phyloP scores from a whole-genome alignment of 1,284 basidiomycete species.

The Fomitopsis pinicola region DNA sequence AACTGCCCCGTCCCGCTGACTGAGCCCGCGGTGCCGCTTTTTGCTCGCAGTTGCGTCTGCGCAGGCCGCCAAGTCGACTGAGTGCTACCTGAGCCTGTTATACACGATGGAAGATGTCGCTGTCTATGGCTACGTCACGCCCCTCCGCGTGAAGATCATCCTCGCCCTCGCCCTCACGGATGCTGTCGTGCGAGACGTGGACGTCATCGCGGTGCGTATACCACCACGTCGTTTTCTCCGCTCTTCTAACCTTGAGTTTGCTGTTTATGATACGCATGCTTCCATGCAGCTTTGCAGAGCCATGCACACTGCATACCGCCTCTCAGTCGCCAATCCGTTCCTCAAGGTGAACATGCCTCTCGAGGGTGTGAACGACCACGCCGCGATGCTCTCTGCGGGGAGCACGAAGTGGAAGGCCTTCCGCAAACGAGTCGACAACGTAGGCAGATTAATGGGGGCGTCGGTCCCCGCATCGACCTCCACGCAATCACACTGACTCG shows the following conservation, averaged over 20 bases:
- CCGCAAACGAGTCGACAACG: slow-evolving; percentile 65
- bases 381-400: slow-evolving; percentile 53
- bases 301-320: slow-evolving; percentile 76
- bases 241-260: neutral
- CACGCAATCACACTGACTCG: neutral
- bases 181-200: slow-evolving; percentile 69
- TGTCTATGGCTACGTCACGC: slow-evolving; percentile 81
- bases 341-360: slow-evolving; percentile 50
- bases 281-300: slow-evolving; percentile 65
- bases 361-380: slow-evolving; percentile 48
- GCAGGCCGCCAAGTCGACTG: slow-evolving; percentile 51
- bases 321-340: slow-evolving; percentile 75
- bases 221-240: neutral
- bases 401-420: slow-evolving; percentile 67
- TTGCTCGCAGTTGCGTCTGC: slow-evolving; percentile 38
- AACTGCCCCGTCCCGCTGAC: neutral
- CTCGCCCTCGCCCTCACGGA: slow-evolving; percentile 73
- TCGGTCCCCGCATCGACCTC: slow-evolving; percentile 7
- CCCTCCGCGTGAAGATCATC: slow-evolving; percentile 77
- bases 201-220: slow-evolving; percentile 57
- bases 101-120: slow-evolving; percentile 81
- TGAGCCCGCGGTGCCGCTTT: slow-evolving; percentile 2
- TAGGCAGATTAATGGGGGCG: slow-evolving; percentile 51
- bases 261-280: neutral
- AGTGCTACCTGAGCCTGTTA: slow-evolving; percentile 74